Evolutionary conservation across 192 early-diverging fungal species (phyloP), one percentile per base, ranked within the genome.

Genomic region (Geosiphon pyriformis): DNA sequence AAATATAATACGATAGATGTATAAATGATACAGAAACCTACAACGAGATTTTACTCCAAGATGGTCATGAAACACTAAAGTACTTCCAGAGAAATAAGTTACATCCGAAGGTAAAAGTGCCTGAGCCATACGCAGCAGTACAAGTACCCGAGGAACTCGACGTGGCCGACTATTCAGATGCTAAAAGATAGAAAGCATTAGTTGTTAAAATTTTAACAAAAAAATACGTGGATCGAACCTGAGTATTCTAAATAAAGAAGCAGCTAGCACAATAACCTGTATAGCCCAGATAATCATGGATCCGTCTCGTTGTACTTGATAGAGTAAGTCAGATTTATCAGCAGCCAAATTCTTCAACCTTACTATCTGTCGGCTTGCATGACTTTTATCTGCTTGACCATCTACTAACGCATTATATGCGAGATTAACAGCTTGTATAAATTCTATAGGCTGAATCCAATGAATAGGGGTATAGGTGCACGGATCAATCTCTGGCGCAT

Each of bases 211-310:
- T 6, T 55, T 2, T 10, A 12, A n/a, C 17, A 25, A 29, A 42
- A 25, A 35, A 32, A 30, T 71, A 67, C 46, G 57, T 32, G 33
- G 17, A 37, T 65, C 20, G 48, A 31, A n/a, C n/a, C n/a, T n/a
- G n/a, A n/a, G n/a, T n/a, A n/a, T n/a, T n/a, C n/a, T n/a, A n/a
- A n/a, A n/a, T n/a, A n/a, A n/a, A n/a, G n/a, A n/a, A n/a, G n/a
- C n/a, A n/a, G n/a, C n/a, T n/a, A n/a, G n/a, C n/a, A n/a, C n/a
- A 0, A 22, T 58, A 78, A 90, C 89, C 75, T 90, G 84, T 26
- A 93, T 72, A 7, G 89, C 91, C 91, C 90, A 93, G 25, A 92
- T 80, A 17, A 83, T 74, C 69, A 92, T 76, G 1, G 87, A 81
- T 1, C 91, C 91, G 66, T 90, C 86, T 26, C 71, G 54, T 59